Conservation (phyloP, 2,329 filamentous ascomycete species). For the Pochonia chlamydosporia region DNA sequence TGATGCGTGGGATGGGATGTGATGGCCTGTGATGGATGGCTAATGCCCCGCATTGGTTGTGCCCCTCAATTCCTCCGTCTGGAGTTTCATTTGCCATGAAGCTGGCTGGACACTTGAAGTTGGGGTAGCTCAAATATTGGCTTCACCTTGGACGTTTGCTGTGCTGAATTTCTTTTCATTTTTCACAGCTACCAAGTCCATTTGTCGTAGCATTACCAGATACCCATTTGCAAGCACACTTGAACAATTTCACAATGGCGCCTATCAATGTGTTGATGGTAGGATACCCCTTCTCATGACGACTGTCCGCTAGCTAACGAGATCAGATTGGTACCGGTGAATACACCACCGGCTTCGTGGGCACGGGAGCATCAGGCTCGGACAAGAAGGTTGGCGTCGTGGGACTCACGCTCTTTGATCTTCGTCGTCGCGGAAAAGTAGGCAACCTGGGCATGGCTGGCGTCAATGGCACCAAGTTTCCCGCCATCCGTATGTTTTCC, state of each 20-base stretch:
- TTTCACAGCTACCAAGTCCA: no score
- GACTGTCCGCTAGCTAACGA: background rate
- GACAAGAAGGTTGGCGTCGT: constrained; percentile 98
- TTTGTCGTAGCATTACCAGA: no score
- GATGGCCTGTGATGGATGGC: no score
- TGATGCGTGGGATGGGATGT: no score
- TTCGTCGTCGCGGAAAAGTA: constrained; percentile 84
- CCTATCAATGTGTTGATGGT: constrained; percentile 66
- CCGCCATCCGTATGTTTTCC: constrained; percentile 68
- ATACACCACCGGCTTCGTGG: constrained; percentile 94
- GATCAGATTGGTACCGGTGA: constrained; percentile 79
- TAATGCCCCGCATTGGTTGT: no score
- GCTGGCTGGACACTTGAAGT: no score
- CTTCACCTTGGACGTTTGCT: background rate
- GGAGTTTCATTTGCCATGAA: background rate
- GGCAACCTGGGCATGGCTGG: constrained; percentile 83
- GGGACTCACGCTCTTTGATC: constrained; percentile 81
- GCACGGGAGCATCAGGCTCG: constrained; percentile 72
- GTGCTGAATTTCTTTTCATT: background rate
- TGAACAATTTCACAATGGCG: constrained; percentile 37
- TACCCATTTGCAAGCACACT: background rate
- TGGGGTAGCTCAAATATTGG: background rate
- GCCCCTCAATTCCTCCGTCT: constrained; percentile 34
- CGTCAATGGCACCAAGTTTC: constrained; percentile 82
- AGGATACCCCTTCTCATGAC: constrained; percentile 16